Evolutionary conservation across 441 rosid species (phyloP).

Genomic region (Euphorbia schlechtendalii): DNA sequence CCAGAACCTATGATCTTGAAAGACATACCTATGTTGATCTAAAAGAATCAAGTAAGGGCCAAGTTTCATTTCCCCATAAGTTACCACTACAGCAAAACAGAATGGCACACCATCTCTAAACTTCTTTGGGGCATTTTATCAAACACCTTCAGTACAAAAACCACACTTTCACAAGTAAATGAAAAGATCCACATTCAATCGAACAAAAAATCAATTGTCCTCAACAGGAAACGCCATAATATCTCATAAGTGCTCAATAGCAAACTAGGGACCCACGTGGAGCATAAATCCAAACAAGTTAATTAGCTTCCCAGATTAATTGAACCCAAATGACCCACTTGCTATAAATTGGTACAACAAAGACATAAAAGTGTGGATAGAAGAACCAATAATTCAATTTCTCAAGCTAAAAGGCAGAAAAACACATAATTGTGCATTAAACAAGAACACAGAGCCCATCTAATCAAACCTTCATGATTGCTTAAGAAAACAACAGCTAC

Average conservation of each 20-base stretch:
- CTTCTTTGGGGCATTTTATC: constrained; percentile 7
- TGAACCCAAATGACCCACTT: constrained; percentile 10
- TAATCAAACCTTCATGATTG: constrained; percentile 20
- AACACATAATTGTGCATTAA: background rate
- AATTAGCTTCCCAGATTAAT: constrained; percentile 15
- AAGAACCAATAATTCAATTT: no score
- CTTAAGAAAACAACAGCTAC: background rate
- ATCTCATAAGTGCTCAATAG: constrained; percentile 23
- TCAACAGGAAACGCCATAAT: constrained; percentile 19
- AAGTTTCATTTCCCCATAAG: constrained; percentile 10
- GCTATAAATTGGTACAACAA: background rate
- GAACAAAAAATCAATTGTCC: constrained; percentile 21
- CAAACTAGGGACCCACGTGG: constrained; percentile 25
- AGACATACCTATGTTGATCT: background rate
- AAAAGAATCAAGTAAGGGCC: constrained; percentile 3
- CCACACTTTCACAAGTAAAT: background rate
- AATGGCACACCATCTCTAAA: background rate
- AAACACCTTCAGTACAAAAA: constrained; percentile 8
- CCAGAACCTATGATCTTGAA: constrained; percentile 15
- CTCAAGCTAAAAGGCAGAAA: no score
- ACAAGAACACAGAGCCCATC: constrained; percentile 12
- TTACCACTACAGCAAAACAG: background rate
- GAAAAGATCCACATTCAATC: constrained; percentile 6
- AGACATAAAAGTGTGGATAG: background rate
- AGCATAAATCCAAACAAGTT: constrained; percentile 13